These are phyloP conservation scores for Salvia splendens DNA, from an alignment of 257 asterid species.

Conservation along the genomic window DNA sequence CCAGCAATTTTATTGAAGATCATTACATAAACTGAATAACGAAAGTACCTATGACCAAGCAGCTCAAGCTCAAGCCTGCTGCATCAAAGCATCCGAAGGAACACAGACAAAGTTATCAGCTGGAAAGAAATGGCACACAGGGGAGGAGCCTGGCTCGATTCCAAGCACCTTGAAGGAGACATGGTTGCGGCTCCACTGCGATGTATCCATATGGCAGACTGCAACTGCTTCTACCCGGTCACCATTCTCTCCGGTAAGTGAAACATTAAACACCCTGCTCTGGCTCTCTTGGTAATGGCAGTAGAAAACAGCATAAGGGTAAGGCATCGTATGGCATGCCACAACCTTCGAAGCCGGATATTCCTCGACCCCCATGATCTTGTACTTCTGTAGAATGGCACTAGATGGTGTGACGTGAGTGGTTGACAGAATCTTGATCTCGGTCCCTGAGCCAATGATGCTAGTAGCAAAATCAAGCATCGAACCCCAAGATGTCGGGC, in stretches of 20 bases:
- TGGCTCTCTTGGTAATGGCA: slow-evolving; percentile 64
- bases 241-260: slow-evolving; percentile 52
- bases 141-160: slow-evolving; percentile 52
- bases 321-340: slow-evolving; percentile 79
- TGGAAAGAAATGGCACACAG: slow-evolving; percentile 87
- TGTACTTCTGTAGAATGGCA: slow-evolving; percentile 48
- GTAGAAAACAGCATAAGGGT: slow-evolving; percentile 63
- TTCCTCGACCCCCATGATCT: slow-evolving; percentile 36
- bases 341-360: slow-evolving; percentile 47
- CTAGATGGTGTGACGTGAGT: slow-evolving; percentile 37
- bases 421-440: slow-evolving; percentile 49
- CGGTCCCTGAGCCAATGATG: slow-evolving; percentile 41
- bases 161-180: slow-evolving; percentile 63
- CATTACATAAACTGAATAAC: slow-evolving; percentile 7
- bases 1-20: slow-evolving; percentile 17
- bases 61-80: slow-evolving; percentile 13
- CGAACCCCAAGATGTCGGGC: slow-evolving; percentile 66
- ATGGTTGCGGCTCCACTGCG: slow-evolving; percentile 68
- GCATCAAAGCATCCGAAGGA: slow-evolving; percentile 32
- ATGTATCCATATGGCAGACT: slow-evolving; percentile 86
- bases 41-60: not conserved
- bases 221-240: slow-evolving; percentile 67
- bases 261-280: slow-evolving; percentile 52
- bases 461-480: slow-evolving; percentile 56
- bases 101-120: slow-evolving; percentile 69